Evolutionary conservation across 1,139 yeast species (phyloP).

Genomic region (Citeromyces hawaiiensis): DNA sequence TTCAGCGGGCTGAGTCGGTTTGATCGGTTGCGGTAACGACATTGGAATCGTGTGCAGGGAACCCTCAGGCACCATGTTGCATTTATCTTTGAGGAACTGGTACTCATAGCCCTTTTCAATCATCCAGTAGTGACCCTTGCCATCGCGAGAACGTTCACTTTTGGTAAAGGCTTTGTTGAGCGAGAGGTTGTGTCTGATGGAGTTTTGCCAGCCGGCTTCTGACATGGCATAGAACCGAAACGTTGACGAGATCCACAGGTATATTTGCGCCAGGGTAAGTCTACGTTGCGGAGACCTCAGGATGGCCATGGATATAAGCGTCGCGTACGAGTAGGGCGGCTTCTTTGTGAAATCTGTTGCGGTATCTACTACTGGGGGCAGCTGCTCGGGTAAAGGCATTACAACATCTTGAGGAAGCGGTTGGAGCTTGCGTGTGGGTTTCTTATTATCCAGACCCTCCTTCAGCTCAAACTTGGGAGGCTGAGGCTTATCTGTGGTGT

Average conservation of each 20-base stretch:
- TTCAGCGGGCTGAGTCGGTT: background rate
- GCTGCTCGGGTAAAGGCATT: constrained; percentile 17
- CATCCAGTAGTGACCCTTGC: constrained; percentile 96
- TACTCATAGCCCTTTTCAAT: constrained; percentile 74
- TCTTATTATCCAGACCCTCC: background rate
- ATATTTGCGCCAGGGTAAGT: constrained; percentile 82
- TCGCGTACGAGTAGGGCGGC: constrained; percentile 93
- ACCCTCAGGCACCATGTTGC: constrained; percentile 8
- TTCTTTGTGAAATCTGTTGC: constrained; percentile 23
- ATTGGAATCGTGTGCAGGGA: background rate
- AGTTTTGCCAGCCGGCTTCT: constrained; percentile 88
- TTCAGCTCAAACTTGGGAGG: background rate
- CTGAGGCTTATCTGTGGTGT: constrained; percentile 3
- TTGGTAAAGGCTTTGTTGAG: constrained; percentile 76
- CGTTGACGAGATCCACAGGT: constrained; percentile 83
- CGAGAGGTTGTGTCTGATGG: constrained; percentile 48
- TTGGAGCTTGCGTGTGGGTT: constrained; percentile 9
- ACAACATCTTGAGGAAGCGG: constrained; percentile 13
- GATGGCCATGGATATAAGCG: constrained; percentile 88
- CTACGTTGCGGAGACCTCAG: constrained; percentile 69
- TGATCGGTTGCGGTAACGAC: background rate
- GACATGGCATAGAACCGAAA: constrained; percentile 74
- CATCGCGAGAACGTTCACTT: constrained; percentile 87
- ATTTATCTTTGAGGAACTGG: constrained; percentile 59
- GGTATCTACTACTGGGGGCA: constrained; percentile 15